These are phyloP conservation scores for Salmacisia buchloeana DNA, from an alignment of 1,284 basidiomycete genomes.

Conservation along the genomic window DNA sequence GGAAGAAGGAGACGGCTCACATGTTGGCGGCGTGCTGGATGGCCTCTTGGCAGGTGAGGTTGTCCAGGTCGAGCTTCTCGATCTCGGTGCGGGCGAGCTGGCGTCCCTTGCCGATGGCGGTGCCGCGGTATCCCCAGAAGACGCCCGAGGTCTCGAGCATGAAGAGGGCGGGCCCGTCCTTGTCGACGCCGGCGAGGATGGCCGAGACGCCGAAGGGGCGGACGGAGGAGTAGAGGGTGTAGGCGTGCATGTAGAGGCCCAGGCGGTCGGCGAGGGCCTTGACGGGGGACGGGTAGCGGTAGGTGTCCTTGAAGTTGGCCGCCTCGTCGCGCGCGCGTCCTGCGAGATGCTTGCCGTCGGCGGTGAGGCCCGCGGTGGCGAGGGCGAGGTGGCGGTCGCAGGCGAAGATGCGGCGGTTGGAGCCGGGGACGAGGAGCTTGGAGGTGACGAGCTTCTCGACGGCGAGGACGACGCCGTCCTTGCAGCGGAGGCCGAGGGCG, in stretches of 20 bases:
- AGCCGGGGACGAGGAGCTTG: conserved; percentile 87
- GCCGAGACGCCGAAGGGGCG: conserved; percentile 93
- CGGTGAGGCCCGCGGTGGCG: conserved; percentile 81
- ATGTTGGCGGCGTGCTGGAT: conserved; percentile 47
- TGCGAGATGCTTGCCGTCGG: conserved; percentile 85
- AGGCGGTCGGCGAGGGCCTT: conserved; percentile 80
- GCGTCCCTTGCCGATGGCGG: conserved; percentile 88
- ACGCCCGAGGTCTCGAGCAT: conserved; percentile 94
- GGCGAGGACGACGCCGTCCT: conserved; percentile 87
- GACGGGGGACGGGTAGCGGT: conserved; percentile 70
- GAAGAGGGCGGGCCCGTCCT: conserved; percentile 71
- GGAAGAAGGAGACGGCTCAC: conserved; percentile 14
- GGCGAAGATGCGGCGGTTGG: conserved; percentile 86
- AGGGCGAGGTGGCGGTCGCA: conserved; percentile 89
- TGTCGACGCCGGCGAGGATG: conserved; percentile 83
- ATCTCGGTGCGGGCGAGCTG: conserved; percentile 97
- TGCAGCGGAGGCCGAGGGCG: conserved; percentile 70
- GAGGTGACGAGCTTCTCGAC: conserved; percentile 98
- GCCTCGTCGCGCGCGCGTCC: conserved; percentile 82
- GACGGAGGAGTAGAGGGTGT: conserved; percentile 96
- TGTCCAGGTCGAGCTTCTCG: conserved; percentile 83
- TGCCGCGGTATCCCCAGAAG: conserved; percentile 61
- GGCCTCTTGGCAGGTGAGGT: conserved; percentile 59
- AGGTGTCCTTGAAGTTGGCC: conserved; percentile 67
- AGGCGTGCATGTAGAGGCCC: conserved; percentile 83